Evolutionary conservation across 2,329 filamentous ascomycete genomes (phyloP).

Genomic region (Hypoxylon rubiginosum): DNA sequence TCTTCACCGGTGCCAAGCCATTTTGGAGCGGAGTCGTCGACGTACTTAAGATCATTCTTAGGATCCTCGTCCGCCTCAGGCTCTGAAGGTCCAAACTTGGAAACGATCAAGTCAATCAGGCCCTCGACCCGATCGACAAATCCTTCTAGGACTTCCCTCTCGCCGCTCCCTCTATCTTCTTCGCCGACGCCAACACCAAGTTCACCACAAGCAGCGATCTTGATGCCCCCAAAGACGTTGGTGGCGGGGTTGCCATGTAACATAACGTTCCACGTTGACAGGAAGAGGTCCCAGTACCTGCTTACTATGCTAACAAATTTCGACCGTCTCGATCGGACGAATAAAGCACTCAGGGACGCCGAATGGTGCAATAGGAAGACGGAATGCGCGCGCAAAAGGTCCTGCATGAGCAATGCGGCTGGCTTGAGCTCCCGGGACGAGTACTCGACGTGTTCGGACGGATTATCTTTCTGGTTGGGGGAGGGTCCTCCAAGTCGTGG

Average conservation of each 20-base stretch:
- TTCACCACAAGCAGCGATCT: conserved; percentile 90
- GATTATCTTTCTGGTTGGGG: conserved; percentile 53
- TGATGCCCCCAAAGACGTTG: conserved; percentile 84
- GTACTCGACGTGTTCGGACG: conserved; percentile 75
- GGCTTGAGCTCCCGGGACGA: conserved; percentile 92
- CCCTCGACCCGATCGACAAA: conserved; percentile 84
- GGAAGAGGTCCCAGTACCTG: conserved; percentile 82
- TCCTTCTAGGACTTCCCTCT: conserved; percentile 93
- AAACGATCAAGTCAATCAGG: conserved; percentile 88
- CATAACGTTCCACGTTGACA: conserved; percentile 87
- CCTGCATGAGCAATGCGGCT: conserved; percentile 79
- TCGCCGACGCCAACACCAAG: conserved; percentile 95
- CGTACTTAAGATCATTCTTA: conserved; percentile 45
- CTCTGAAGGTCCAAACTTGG: conserved; percentile 76
- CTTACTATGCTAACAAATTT: conserved; percentile 80
- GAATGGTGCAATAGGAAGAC: conserved; percentile 92
- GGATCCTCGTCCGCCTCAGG: conserved; percentile 51
- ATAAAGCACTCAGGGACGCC: conserved; percentile 77
- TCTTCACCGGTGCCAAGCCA: conserved; percentile 83
- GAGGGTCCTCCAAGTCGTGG: conserved; percentile 61
- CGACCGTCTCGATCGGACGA: conserved; percentile 71
- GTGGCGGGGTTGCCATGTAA: conserved; percentile 89
- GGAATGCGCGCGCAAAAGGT: conserved; percentile 85
- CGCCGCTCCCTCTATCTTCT: conserved; percentile 93
- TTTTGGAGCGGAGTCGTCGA: conserved; percentile 50